Percentiles rank a stretch among this genome's conserved stretches.
These are phyloP conservation scores for Trypanosoma avium DNA, from an alignment of 208 protist species.

Conservation along the genomic window DNA sequence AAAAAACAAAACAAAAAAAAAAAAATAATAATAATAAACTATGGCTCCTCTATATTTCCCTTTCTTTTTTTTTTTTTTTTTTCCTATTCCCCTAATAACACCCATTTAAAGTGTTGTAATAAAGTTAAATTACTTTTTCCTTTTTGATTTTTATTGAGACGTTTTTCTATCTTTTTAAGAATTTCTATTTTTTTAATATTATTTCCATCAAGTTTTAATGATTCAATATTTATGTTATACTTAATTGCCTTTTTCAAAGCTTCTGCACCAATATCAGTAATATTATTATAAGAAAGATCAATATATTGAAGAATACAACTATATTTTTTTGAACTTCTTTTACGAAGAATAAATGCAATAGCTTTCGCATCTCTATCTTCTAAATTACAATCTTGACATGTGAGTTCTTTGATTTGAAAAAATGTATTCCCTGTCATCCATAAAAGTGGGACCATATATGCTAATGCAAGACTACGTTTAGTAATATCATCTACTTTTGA, in stretches of 20 bases:
- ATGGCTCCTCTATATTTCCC: no score
- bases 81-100: conserved; percentile 11
- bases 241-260: conserved; percentile 47
- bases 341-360: conserved; percentile 43
- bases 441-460: conserved; percentile 51
- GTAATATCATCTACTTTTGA: conserved; percentile 21
- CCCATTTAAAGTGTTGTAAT: conserved; percentile 10
- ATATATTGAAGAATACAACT: conserved; percentile 37
- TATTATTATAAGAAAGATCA: conserved; percentile 26
- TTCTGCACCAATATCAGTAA: conserved; percentile 52
- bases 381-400: conserved; percentile 44
- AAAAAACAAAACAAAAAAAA: neutral
- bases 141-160: conserved; percentile 36
- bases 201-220: conserved; percentile 41
- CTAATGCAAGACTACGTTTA: conserved; percentile 40
- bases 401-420: conserved; percentile 38
- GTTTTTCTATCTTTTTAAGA: conserved; percentile 30
- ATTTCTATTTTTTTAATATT: conserved; percentile 18
- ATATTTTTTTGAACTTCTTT: conserved; percentile 18
- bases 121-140: conserved; percentile 15
- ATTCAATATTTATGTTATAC: conserved; percentile 36
- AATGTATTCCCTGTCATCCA: conserved; percentile 34
- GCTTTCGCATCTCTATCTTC: conserved; percentile 55
- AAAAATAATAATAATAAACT: no score
- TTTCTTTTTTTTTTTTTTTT: neutral